These are phyloP conservation scores for Microdochium paspali DNA, from an alignment of 2,329 filamentous ascomycete species.

Conservation along the genomic window DNA sequence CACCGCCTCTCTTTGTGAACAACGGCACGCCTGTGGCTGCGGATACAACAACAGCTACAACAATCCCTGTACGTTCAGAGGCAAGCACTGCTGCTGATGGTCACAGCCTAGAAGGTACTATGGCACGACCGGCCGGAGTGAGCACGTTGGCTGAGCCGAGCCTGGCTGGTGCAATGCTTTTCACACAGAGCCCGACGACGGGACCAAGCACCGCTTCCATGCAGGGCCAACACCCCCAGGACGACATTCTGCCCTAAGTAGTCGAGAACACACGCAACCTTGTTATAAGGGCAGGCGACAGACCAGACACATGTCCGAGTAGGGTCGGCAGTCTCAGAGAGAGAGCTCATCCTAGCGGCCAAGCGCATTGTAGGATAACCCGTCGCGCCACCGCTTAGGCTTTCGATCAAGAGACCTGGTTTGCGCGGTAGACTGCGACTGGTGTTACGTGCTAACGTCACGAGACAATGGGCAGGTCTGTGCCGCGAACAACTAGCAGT, in stretches of 20 bases:
- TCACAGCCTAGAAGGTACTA: conserved; percentile 3
- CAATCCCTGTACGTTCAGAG: not conserved
- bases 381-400: too few species aligned
- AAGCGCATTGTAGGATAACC: too few species aligned
- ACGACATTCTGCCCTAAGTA: not conserved
- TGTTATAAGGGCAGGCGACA: too few species aligned
- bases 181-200: conserved; percentile 6
- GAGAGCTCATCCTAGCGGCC: too few species aligned
- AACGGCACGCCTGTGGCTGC: not conserved
- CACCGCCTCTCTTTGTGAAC: not conserved
- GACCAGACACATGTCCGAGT: too few species aligned
- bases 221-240: conserved; percentile 6
- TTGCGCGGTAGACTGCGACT: too few species aligned
- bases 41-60: not conserved
- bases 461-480: too few species aligned
- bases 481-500: too few species aligned
- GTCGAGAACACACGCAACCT: too few species aligned
- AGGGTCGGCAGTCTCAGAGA: conserved; percentile 4
- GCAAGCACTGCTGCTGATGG: not conserved
- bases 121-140: not conserved
- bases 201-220: conserved; percentile 19
- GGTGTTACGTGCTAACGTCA: too few species aligned
- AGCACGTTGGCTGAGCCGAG: conserved; percentile 9
- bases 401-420: too few species aligned
- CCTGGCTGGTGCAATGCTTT: conserved; percentile 13